Conservation (phyloP, 306 rosid genomes). For the Pachyrhizus erosus region DNA sequence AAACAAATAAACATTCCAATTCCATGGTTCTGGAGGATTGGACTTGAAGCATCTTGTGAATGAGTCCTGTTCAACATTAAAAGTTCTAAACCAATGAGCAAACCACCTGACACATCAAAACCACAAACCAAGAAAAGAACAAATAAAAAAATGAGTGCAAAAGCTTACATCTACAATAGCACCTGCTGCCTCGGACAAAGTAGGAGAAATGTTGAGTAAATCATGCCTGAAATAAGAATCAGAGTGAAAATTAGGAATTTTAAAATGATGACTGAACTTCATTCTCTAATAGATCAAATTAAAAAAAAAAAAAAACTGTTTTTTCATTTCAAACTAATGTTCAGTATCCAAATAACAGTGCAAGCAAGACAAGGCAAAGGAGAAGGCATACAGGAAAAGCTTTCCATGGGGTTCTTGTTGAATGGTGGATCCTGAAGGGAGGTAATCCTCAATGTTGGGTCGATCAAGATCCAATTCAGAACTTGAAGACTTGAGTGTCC, state of each 20-base stretch:
- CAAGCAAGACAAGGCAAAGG: slow-evolving; percentile 14
- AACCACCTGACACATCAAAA: slow-evolving; percentile 25
- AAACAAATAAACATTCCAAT: slow-evolving; percentile 94
- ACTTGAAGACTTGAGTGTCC: slow-evolving; percentile 61
- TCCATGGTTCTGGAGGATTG: slow-evolving; percentile 95
- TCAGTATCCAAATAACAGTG: slow-evolving; percentile 17
- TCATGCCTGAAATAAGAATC: slow-evolving; percentile 66
- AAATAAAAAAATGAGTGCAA: background rate
- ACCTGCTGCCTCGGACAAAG: slow-evolving; percentile 92
- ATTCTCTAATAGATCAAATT: background rate
- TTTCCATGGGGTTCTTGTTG: slow-evolving; percentile 87
- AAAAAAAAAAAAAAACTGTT: slow-evolving; percentile 24
- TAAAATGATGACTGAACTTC: slow-evolving; percentile 11
- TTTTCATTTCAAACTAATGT: background rate
- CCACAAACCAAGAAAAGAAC: background rate
- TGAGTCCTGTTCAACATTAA: slow-evolving; percentile 66
- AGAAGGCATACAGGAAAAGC: slow-evolving; percentile 68
- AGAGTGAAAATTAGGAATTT: background rate
- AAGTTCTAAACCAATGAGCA: slow-evolving; percentile 33
- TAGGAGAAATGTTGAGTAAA: slow-evolving; percentile 89
- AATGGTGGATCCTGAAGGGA: slow-evolving; percentile 83
- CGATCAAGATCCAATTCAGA: slow-evolving; percentile 93
- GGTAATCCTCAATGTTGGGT: slow-evolving; percentile 94
- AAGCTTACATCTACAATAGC: slow-evolving; percentile 89
- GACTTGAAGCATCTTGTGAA: slow-evolving; percentile 98